These are phyloP conservation scores for Vickermania spadyakhi DNA, from an alignment of 208 protist genomes.

Conservation along the genomic window DNA sequence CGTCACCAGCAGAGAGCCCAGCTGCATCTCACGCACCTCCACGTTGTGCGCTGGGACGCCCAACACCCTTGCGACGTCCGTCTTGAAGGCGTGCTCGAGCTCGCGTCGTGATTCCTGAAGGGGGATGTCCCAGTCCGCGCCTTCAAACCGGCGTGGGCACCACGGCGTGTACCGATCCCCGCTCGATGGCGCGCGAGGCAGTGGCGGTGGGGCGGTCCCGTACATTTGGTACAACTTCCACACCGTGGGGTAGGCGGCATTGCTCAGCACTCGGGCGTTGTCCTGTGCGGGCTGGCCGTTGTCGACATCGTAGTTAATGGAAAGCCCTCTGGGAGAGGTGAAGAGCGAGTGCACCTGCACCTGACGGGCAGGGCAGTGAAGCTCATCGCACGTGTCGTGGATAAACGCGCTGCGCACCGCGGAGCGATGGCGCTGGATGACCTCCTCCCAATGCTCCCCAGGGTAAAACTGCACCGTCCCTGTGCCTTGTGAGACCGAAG, in stretches of 20 bases:
- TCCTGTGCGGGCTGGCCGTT: neutral
- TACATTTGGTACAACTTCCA: neutral
- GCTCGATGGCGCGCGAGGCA: neutral
- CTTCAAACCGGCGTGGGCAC: conserved; percentile 26
- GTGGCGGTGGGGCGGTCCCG: neutral
- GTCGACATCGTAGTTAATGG: neutral
- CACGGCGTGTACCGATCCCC: neutral
- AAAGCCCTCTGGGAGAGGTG: neutral
- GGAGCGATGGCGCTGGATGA: neutral
- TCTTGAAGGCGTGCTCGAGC: conserved; percentile 14
- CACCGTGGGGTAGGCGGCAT: neutral
- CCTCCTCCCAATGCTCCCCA: neutral
- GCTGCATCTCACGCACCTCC: neutral
- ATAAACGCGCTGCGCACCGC: conserved; percentile 1
- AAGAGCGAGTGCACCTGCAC: conserved; percentile 1
- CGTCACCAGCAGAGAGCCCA: conserved; percentile 9
- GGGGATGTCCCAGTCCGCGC: conserved; percentile 38
- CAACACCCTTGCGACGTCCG: conserved; percentile 14
- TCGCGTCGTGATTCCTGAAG: conserved; percentile 5
- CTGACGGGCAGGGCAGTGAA: neutral
- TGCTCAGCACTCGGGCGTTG: neutral
- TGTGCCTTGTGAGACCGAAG: neutral
- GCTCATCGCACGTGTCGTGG: neutral
- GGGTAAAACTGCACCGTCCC: neutral
- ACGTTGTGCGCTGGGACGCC: conserved; percentile 15